Evolutionary conservation across 1,284 basidiomycete species (phyloP).

Genomic region (Testicularia cyperi): DNA sequence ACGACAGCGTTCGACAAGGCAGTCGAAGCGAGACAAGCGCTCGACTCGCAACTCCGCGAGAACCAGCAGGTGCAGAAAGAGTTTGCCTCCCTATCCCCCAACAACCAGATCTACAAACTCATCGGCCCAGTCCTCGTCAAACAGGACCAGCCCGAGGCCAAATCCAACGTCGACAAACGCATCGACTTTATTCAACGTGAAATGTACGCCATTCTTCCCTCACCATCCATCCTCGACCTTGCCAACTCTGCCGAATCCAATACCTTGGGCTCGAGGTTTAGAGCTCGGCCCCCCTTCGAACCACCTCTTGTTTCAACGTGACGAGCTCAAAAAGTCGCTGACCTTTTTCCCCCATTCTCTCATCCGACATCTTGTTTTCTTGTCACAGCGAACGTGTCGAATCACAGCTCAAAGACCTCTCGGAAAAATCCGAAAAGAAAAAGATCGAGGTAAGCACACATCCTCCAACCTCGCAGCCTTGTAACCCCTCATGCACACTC

Average conservation of each 20-base stretch:
- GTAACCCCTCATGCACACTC: no score
- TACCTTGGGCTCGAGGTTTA: no score
- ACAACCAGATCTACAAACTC: slow-evolving; percentile 86
- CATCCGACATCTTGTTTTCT: neutral
- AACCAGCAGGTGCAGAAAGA: slow-evolving; percentile 94
- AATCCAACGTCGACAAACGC: slow-evolving; percentile 84
- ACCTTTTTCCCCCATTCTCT: neutral
- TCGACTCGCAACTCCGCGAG: slow-evolving; percentile 75
- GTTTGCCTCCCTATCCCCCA: slow-evolving; percentile 73
- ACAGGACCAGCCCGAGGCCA: slow-evolving; percentile 86
- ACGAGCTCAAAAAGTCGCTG: neutral
- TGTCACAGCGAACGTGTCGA: slow-evolving; percentile 35
- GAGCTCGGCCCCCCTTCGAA: no score
- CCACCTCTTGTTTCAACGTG: no score
- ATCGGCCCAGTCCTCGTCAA: slow-evolving; percentile 86
- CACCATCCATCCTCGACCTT: neutral
- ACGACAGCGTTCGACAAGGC: slow-evolving; percentile 36
- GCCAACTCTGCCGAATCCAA: neutral
- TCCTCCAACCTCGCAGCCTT: neutral
- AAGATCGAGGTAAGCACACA: slow-evolving; percentile 45
- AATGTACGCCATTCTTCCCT: slow-evolving; percentile 69
- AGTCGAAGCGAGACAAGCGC: slow-evolving; percentile 50
- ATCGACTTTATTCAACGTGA: slow-evolving; percentile 86
- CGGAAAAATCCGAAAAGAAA: slow-evolving; percentile 43
- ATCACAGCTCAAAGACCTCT: slow-evolving; percentile 39